phyloP scores from a whole-genome alignment of 768 basidiomycete genomes.

The Rhizopogon sp. region DNA sequence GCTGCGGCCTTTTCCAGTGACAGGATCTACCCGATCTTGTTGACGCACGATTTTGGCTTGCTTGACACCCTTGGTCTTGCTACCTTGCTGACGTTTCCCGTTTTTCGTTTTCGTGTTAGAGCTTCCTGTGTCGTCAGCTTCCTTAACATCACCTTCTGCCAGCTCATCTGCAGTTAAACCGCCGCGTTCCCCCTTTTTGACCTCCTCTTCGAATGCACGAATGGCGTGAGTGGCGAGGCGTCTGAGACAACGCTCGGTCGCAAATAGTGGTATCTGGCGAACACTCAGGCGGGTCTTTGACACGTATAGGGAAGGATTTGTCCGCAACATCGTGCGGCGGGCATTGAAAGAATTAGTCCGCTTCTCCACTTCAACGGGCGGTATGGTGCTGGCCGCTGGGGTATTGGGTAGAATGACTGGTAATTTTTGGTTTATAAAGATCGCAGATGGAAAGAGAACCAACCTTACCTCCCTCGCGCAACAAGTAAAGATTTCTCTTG shows the following conservation, averaged over 20 bases:
- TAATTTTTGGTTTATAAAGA: slow-evolving; percentile 2
- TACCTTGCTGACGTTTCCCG: slow-evolving; percentile 21
- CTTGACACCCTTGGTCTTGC: slow-evolving; percentile 47
- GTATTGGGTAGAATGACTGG: slow-evolving; percentile 88
- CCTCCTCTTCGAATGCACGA: slow-evolving; percentile 75
- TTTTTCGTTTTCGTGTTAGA: slow-evolving; percentile 20
- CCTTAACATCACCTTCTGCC: slow-evolving; percentile 34
- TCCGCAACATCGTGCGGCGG: slow-evolving; percentile 75
- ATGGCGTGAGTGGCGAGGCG: slow-evolving; percentile 80
- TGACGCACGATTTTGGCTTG: slow-evolving; percentile 94
- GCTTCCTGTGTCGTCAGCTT: slow-evolving; percentile 8
- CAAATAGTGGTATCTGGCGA: slow-evolving; percentile 88
- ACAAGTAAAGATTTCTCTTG: slow-evolving; percentile 91
- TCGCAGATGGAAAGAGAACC: neutral
- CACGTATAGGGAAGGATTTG: slow-evolving; percentile 92
- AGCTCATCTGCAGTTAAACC: slow-evolving; percentile 71
- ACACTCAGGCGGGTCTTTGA: slow-evolving; percentile 92
- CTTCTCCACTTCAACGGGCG: slow-evolving; percentile 76
- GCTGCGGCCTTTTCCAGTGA: slow-evolving; percentile 82
- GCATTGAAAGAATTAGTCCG: slow-evolving; percentile 84
- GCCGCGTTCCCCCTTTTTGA: slow-evolving; percentile 54
- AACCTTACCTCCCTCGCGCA: slow-evolving; percentile 87
- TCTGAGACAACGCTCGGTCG: slow-evolving; percentile 85
- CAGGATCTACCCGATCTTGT: slow-evolving; percentile 79
- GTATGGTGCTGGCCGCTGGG: slow-evolving; percentile 67